Evolutionary conservation across 2,329 filamentous ascomycete species (phyloP), one percentile per base, ranked within the genome.

Genomic region (Ceratocystis colombiana): DNA sequence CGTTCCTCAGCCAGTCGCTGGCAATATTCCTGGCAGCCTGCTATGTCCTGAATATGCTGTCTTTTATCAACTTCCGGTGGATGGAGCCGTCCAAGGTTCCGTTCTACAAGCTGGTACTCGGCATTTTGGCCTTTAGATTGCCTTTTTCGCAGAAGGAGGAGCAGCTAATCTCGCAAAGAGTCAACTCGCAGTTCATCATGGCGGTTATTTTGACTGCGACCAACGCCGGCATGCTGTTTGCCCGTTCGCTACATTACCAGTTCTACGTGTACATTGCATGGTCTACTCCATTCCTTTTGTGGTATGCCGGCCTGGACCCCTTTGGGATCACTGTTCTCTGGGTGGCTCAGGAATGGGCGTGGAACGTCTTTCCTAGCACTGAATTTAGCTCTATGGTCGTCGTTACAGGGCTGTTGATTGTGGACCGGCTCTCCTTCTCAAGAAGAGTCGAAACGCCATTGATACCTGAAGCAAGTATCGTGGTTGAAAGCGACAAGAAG

Each of bases 261-360:
- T 96, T 96, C 79, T 96, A 91, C 76, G 85, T 89, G 59, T 96
- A 95, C 79, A 82, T 96, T 68, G 89, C 88, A 33, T 96, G 92
- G 92, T 83, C 88, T 15, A 90, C 89, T 5, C 92, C 92, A 0
- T 95, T 89, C 74, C 79, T 96, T 69, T 82, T 96, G 64, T 96
- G 91, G 90, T 84, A 84, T 72, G 84, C 86, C 66, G 86, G 87
- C 1, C 77, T 86, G 68, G 85, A 88, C 71, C 87, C 88, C 0
- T 73, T 87, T 10, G 72, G 88, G 41, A 83, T 90, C 70, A 87
- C 87, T 72, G 77, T 76, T 3, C 75, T 92, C 8, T 96, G 89
- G 88, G 82, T 79, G 2, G 79, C 84, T 68, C 92, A 96, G 75
- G 92, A 96, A 75, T 92, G 88, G 86, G 90, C 89, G 12, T 96